Percentiles rank a stretch among this genome's conserved stretches.
Conservation (phyloP, 441 rosid genomes). For the Iberis amara region DNA sequence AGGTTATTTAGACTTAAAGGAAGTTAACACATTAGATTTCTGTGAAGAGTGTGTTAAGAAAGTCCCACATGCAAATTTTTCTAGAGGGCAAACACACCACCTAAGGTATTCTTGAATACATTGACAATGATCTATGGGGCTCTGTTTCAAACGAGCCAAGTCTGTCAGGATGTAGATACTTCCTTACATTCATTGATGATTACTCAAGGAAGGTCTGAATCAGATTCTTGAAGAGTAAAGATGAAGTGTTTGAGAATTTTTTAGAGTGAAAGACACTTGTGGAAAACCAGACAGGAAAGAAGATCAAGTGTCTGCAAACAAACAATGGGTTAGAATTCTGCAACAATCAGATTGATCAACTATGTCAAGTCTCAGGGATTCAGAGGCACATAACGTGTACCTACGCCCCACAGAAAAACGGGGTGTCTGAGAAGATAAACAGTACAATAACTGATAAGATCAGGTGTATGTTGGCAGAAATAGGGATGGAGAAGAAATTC, state of each 20-base stretch:
- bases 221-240: background rate
- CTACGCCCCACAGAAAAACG: too few species aligned
- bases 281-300: background rate
- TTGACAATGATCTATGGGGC: background rate
- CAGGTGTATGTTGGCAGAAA: background rate
- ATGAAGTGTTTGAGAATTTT: background rate
- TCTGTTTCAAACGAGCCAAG: background rate
- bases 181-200: background rate
- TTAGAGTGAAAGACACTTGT: background rate
- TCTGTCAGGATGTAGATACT: background rate
- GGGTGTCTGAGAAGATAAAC: background rate
- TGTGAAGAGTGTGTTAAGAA: background rate
- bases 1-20: background rate
- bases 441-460: background rate
- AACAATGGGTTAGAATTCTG: background rate
- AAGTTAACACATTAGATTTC: background rate
- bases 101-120: background rate
- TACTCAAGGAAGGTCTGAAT: background rate
- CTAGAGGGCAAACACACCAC: background rate
- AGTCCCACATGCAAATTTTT: background rate
- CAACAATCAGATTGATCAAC: background rate
- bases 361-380: background rate
- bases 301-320: background rate
- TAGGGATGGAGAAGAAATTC: background rate
- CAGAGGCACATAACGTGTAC: background rate